Evolutionary conservation across 2,329 filamentous ascomycete genomes (phyloP).

Genomic region (Bimuria novae-zelandiae): DNA sequence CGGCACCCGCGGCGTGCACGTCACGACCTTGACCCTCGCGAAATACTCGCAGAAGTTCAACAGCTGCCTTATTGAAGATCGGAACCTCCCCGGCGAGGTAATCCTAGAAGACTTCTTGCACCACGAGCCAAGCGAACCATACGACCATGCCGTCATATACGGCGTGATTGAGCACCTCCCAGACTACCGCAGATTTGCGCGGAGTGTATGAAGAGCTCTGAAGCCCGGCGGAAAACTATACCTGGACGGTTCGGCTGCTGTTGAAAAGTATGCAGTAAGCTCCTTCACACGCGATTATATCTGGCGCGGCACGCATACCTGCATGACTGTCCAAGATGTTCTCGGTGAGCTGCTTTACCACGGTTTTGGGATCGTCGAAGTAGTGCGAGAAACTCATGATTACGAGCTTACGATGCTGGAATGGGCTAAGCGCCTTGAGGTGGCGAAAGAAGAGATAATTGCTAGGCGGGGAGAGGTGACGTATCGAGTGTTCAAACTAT

Average conservation of each 20-base stretch:
- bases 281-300: conserved; percentile 13
- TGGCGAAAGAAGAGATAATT: conserved; percentile 11
- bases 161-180: conserved; percentile 14
- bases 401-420: conserved; percentile 15
- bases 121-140: conserved; percentile 5
- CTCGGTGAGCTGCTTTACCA: conserved; percentile 14
- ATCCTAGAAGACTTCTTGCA: conserved; percentile 12
- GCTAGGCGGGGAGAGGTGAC: conserved; percentile 12
- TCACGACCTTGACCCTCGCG: conserved; percentile 9
- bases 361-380: conserved; percentile 11
- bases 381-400: conserved; percentile 9
- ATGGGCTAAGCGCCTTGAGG: conserved; percentile 14
- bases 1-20: conserved; percentile 10
- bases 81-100: conserved; percentile 7
- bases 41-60: conserved; percentile 10
- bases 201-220: conserved; percentile 8
- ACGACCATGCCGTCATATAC: conserved; percentile 14
- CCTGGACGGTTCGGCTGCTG: conserved; percentile 13
- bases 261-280: conserved; percentile 13
- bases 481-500: conserved; percentile 12
- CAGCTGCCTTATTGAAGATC: conserved; percentile 7
- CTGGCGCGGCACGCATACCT: conserved; percentile 12
- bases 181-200: conserved; percentile 12
- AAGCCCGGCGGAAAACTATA: conserved; percentile 11
- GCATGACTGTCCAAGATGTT: conserved; percentile 14